Percentiles rank a stretch among this genome's conserved stretches.
Evolutionary conservation across 2,329 filamentous ascomycete genomes (phyloP).

Genomic region (Talaromyces verruculosus): DNA sequence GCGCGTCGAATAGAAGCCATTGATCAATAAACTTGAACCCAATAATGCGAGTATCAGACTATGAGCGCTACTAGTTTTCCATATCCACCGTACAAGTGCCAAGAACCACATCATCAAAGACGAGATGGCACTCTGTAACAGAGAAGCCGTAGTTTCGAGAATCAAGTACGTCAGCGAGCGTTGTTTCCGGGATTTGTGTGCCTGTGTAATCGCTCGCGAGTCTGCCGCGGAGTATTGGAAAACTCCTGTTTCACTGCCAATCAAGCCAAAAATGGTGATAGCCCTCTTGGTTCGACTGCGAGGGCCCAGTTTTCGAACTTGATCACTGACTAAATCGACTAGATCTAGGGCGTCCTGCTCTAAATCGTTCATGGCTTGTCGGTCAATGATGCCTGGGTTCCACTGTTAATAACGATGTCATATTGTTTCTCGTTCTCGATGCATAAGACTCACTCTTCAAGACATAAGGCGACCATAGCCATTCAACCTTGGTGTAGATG

Average conservation of each 20-base stretch:
- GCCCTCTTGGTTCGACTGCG: slow-evolving; percentile 51
- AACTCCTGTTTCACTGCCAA: slow-evolving; percentile 45
- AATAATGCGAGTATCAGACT: slow-evolving; percentile 70
- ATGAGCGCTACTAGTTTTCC: slow-evolving; percentile 69
- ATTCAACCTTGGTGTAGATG: slow-evolving; percentile 83
- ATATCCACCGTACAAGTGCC: slow-evolving; percentile 63
- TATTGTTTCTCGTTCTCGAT: background rate
- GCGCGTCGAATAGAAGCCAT: slow-evolving; percentile 72
- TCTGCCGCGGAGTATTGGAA: slow-evolving; percentile 41
- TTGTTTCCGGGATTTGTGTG: slow-evolving; percentile 59
- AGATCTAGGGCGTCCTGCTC: slow-evolving; percentile 51
- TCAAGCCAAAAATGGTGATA: slow-evolving; percentile 50
- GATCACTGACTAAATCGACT: slow-evolving; percentile 52
- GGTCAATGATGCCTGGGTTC: slow-evolving; percentile 53
- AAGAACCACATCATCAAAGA: slow-evolving; percentile 77
- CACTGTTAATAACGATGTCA: background rate
- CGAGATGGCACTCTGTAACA: slow-evolving; percentile 71
- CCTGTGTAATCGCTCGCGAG: slow-evolving; percentile 30
- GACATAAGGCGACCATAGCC: slow-evolving; percentile 65
- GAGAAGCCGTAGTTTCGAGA: slow-evolving; percentile 69
- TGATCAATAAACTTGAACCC: slow-evolving; percentile 66
- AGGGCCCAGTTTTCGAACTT: slow-evolving; percentile 48
- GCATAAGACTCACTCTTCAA: slow-evolving; percentile 42
- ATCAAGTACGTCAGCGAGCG: slow-evolving; percentile 67
- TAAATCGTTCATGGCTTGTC: slow-evolving; percentile 69